These are phyloP conservation scores for Trichocladium antarcticum DNA, from an alignment of 495 filamentous ascomycete species.

Conservation along the genomic window DNA sequence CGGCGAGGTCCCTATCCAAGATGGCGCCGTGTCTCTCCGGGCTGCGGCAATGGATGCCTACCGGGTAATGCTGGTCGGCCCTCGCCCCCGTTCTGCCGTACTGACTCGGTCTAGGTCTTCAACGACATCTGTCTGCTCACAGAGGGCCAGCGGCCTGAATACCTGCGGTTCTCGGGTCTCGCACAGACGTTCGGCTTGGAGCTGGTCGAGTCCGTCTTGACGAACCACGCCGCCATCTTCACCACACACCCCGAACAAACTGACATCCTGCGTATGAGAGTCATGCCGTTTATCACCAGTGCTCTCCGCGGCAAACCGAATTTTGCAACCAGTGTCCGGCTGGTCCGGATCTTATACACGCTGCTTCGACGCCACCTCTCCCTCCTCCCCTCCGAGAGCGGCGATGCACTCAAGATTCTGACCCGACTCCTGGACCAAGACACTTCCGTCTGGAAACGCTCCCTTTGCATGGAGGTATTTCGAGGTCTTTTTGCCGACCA, in stretches of 20 bases:
- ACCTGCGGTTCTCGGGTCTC: slow-evolving; percentile 62
- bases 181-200: slow-evolving; percentile 77
- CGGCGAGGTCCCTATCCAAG: slow-evolving; percentile 51
- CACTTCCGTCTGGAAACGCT: slow-evolving; percentile 68
- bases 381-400: slow-evolving; percentile 66
- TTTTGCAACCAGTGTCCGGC: slow-evolving; percentile 74
- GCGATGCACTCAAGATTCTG: slow-evolving; percentile 71
- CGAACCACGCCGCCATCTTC: slow-evolving; percentile 74
- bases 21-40: slow-evolving; percentile 52
- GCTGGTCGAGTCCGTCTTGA: slow-evolving; percentile 77
- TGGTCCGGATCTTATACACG: slow-evolving; percentile 69
- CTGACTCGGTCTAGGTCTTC: slow-evolving; percentile 47
- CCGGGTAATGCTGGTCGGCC: slow-evolving; percentile 35
- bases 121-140: slow-evolving; percentile 82
- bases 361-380: slow-evolving; percentile 65
- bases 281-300: slow-evolving; percentile 74
- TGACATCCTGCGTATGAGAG: slow-evolving; percentile 61
- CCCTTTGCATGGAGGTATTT: slow-evolving; percentile 83
- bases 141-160: slow-evolving; percentile 70
- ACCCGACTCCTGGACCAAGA: slow-evolving; percentile 86
- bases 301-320: slow-evolving; percentile 64
- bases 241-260: slow-evolving; percentile 67
- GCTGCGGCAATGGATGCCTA: slow-evolving; percentile 80
- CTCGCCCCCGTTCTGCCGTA: neutral
- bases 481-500: slow-evolving; percentile 73